Conservation (phyloP, 2,329 filamentous ascomycete species). For the Paraphoma sp. region DNA sequence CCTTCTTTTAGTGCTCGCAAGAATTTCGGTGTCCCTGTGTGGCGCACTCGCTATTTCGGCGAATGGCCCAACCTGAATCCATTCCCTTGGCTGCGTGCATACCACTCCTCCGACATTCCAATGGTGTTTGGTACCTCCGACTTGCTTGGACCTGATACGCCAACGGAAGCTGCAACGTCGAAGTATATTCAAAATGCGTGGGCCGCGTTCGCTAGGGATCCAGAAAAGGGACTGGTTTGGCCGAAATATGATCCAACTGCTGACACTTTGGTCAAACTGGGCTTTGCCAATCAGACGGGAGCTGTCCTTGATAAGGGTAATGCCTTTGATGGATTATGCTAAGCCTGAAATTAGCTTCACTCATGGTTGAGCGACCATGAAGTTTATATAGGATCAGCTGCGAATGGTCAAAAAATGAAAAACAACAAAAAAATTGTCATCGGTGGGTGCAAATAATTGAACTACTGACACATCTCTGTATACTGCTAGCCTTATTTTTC, state of each 20-base stretch:
- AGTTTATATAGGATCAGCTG: too few species aligned
- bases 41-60: conserved; percentile 26
- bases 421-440: too few species aligned
- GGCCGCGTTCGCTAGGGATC: conserved; percentile 40
- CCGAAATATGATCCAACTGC: conserved; percentile 19
- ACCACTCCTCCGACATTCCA: conserved; percentile 31
- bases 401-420: too few species aligned
- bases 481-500: too few species aligned
- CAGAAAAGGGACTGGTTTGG: conserved; percentile 25
- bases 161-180: conserved; percentile 33
- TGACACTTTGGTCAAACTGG: conserved; percentile 25
- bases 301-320: conserved; percentile 40
- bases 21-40: conserved; percentile 19
- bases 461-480: too few species aligned
- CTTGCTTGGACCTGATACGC: conserved; percentile 19
- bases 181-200: conserved; percentile 41
- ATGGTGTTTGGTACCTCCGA: conserved; percentile 33
- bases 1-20: conserved; percentile 13
- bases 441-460: too few species aligned
- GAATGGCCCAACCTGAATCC: conserved; percentile 27
- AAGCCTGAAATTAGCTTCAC: background rate
- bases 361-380: too few species aligned
- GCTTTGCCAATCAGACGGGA: conserved; percentile 27
- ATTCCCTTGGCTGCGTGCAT: conserved; percentile 26
- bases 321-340: conserved; percentile 25